Base-by-base conservation (phyloP, 306 rosid species). In the Datisca glomerata region DNA sequence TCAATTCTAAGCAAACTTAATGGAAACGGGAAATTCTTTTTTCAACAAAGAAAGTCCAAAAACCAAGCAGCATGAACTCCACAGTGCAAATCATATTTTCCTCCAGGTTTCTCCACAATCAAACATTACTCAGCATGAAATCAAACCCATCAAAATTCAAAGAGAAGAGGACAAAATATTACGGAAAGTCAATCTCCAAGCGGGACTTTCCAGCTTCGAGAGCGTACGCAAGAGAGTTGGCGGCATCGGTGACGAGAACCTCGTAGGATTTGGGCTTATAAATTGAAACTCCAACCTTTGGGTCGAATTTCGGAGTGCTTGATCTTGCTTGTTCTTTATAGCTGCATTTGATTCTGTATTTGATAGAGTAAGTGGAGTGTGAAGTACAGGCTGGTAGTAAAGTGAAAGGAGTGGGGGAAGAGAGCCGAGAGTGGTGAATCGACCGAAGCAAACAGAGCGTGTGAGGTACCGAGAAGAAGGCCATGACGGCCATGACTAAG, bases 131-230 rank as follows among this genome's bases (percentile, higher is more conserved):
- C 12, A 3, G 14, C 18, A 25, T 18, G 22, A 40, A 28, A 35
- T 10, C 16, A 13, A 36, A 37, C 5, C 31, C 21, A 5, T 11
- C 12, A 41, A 43, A 56, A 32, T 6, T 28, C 1, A 19, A 45
- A 44, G 24, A 10, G 17, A 18, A 40, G n/a, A 7, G n/a, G 12
- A 42, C 11, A 21, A 16, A 4, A 4, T 9, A 24, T 50, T 72
- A 82, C 97, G 97, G 97, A 59, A 87, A 87, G 74, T 87, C 97
- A 35, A 83, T 83, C 68, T 87, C 97, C 63, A 87, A 52, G 59
- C 93, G 89, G 41, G 58, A 54, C 51, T 63, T 69, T 55, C 93
- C 86, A 13, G 74, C 83, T 18, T 68, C 50, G 39, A 87, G 89
- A 58, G 94, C 97, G 41, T 4, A 67, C 24, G 85, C 71, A 5